Conservation (phyloP, 140 eudicot species). For the Cichorium intybus region DNA sequence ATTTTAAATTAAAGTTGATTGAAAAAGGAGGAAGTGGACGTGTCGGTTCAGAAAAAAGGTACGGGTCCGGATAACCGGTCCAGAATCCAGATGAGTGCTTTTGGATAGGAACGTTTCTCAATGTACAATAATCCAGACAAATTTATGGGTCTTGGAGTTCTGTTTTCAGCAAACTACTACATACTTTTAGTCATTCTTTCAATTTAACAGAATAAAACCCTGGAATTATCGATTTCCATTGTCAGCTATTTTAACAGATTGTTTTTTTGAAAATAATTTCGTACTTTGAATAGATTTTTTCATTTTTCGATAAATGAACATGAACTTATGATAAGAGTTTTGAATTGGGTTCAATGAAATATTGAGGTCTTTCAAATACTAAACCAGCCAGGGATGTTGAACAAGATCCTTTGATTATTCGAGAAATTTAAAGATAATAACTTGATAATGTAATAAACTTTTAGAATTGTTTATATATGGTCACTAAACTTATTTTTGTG, state of each 20-base stretch:
- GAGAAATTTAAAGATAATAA: too few relatives aligned
- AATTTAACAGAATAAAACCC: background rate
- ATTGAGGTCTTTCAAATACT: too few relatives aligned
- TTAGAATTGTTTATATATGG: too few relatives aligned
- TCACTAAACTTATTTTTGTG: too few relatives aligned
- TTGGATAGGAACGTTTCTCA: conserved; percentile 25
- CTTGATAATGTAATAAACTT: too few relatives aligned
- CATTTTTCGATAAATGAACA: too few relatives aligned
- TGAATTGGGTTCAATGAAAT: too few relatives aligned
- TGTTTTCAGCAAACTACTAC: conserved; percentile 13
- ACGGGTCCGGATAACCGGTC: conserved; percentile 27
- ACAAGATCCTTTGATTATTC: too few relatives aligned
- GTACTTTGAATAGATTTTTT: too few relatives aligned
- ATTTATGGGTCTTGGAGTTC: conserved; percentile 28
- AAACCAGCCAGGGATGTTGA: too few relatives aligned
- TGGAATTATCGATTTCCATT: background rate
- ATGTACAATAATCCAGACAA: conserved; percentile 18
- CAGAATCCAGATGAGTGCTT: conserved; percentile 29
- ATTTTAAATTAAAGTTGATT: conserved; percentile 33
- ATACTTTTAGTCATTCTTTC: background rate
- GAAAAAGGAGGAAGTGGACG: conserved; percentile 26
- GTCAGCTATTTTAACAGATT: background rate
- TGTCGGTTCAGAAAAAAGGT: conserved; percentile 34
- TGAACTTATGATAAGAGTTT: background rate
- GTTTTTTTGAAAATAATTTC: too few relatives aligned